These are phyloP conservation scores for Mycena haematopus DNA, from an alignment of 768 basidiomycete genomes.

Conservation along the genomic window DNA sequence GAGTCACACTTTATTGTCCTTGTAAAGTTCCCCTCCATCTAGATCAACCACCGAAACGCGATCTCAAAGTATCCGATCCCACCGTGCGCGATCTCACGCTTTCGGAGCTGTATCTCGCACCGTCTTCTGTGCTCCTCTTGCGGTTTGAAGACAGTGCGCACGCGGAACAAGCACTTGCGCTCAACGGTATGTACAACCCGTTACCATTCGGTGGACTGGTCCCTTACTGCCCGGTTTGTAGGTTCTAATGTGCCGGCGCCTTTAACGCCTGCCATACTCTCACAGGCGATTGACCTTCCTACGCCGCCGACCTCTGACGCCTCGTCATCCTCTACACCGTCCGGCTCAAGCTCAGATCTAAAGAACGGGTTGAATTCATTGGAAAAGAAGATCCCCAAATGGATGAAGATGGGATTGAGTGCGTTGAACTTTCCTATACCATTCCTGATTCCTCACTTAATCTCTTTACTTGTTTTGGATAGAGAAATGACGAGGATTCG, in stretches of 20 bases:
- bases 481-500: background rate
- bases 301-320: slow-evolving; percentile 48
- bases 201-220: too few relatives aligned
- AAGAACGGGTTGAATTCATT: slow-evolving; percentile 24
- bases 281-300: slow-evolving; percentile 72
- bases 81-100: slow-evolving; percentile 72
- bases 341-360: slow-evolving; percentile 4
- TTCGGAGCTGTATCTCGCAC: slow-evolving; percentile 74
- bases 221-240: slow-evolving; percentile 38
- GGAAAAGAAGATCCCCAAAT: slow-evolving; percentile 76
- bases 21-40: background rate
- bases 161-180: slow-evolving; percentile 31
- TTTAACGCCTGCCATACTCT: slow-evolving; percentile 59
- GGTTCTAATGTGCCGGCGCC: slow-evolving; percentile 68
- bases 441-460: background rate
- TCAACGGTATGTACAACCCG: slow-evolving; percentile 76
- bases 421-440: slow-evolving; percentile 34
- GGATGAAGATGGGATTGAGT: slow-evolving; percentile 76
- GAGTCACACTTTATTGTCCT: background rate
- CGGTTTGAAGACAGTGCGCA: slow-evolving; percentile 69
- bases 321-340: slow-evolving; percentile 4
- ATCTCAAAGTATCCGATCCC: slow-evolving; percentile 83
- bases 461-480: background rate
- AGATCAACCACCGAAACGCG: slow-evolving; percentile 90
- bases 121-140: slow-evolving; percentile 78